Conservation (phyloP, 129 eudicot species). For the Dittrichia graveolens region DNA sequence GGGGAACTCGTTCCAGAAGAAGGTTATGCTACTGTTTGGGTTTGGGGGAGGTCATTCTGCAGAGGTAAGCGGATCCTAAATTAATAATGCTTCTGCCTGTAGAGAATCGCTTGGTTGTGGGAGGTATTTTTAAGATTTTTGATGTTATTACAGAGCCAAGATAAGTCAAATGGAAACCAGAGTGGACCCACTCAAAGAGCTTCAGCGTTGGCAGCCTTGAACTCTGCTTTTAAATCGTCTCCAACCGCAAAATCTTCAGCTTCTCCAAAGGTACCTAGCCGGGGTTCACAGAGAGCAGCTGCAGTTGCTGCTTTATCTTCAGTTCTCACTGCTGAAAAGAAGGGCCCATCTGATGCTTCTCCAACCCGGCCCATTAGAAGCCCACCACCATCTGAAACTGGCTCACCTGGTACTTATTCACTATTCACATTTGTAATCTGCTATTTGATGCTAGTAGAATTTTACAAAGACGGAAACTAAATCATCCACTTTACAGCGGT, state of each 20-base stretch:
- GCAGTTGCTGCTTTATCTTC: constrained; percentile 96
- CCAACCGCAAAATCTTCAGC: constrained; percentile 52
- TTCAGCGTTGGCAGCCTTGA: constrained; percentile 89
- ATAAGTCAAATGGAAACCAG: constrained; percentile 59
- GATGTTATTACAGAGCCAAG: constrained; percentile 41
- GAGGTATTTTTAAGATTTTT: constrained; percentile 1
- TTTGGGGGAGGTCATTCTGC: constrained; percentile 71
- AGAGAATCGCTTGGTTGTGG: constrained; percentile 1
- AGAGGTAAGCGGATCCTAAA: constrained; percentile 54
- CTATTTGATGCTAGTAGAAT: neutral
- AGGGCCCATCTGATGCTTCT: constrained; percentile 62
- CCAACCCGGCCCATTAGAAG: constrained; percentile 69
- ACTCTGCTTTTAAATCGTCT: constrained; percentile 80
- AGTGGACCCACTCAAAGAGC: constrained; percentile 99
- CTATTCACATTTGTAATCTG: neutral
- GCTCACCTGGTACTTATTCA: constrained; percentile 52
- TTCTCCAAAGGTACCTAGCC: constrained; percentile 50
- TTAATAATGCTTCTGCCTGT: neutral
- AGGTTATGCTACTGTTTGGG: constrained; percentile 78
- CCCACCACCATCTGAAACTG: constrained; percentile 62
- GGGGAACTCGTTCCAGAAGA: constrained; percentile 97
- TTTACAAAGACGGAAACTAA: neutral
- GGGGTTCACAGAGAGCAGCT: constrained; percentile 97
- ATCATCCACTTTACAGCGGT: constrained; percentile 36
- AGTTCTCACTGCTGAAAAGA: constrained; percentile 95